phyloP scores from a whole-genome alignment of 164 flowering plant species.

The Cinnamomum chago region DNA sequence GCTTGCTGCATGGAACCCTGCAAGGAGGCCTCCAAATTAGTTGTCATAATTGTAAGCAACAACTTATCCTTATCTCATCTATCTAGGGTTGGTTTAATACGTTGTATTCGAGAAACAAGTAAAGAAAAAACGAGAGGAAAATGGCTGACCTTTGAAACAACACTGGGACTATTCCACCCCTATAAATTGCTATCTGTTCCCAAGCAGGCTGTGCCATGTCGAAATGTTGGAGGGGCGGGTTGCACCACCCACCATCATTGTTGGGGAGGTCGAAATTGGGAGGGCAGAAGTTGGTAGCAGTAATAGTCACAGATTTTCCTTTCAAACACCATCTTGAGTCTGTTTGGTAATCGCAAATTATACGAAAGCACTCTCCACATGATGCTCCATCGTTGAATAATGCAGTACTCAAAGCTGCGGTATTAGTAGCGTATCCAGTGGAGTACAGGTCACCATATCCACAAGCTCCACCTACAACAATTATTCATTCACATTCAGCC shows the following conservation, averaged over 20 bases:
- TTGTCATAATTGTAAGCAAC: too few species aligned
- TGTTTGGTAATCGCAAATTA: constrained; percentile 50
- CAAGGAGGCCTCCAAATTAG: neutral
- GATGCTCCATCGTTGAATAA: constrained; percentile 78
- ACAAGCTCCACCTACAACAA: constrained; percentile 65
- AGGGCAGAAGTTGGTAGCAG: constrained; percentile 94
- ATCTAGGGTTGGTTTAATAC: neutral
- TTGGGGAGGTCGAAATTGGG: constrained; percentile 73
- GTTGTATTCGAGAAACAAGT: neutral
- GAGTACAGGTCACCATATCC: constrained; percentile 46
- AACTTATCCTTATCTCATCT: too few species aligned
- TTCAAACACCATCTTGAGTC: constrained; percentile 65
- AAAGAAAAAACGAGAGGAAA: neutral
- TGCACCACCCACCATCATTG: constrained; percentile 92
- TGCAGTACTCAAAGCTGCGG: constrained; percentile 78
- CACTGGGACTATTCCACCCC: constrained; percentile 85
- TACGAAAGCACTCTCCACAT: constrained; percentile 75
- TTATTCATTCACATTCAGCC: constrained; percentile 67
- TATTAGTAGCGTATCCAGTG: constrained; percentile 51
- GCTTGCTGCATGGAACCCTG: constrained; percentile 87
- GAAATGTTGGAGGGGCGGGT: constrained; percentile 82
- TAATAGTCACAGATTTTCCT: constrained; percentile 65
- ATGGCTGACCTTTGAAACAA: constrained; percentile 52
- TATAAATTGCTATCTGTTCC: constrained; percentile 75
- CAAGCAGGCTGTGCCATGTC: constrained; percentile 98